Percentiles rank a stretch among this genome's conserved stretches.
These are phyloP conservation scores for Teratosphaeria zuluensis DNA, from an alignment of 2,329 filamentous ascomycete species.

Conservation along the genomic window DNA sequence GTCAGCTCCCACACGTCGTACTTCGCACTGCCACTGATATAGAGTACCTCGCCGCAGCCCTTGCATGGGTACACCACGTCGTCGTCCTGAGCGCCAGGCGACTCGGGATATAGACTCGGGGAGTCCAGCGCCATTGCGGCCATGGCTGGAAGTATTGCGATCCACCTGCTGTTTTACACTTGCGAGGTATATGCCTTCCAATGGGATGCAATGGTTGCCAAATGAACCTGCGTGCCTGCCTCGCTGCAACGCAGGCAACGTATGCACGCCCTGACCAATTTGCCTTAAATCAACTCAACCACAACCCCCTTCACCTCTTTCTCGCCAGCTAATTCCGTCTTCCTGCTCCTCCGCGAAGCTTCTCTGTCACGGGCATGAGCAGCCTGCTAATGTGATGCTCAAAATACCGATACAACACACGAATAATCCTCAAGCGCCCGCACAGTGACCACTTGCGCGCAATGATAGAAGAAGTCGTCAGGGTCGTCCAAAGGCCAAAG, in stretches of 20 bases:
- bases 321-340: background rate
- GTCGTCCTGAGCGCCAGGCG: slow-evolving; percentile 59
- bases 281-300: background rate
- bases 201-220: background rate
- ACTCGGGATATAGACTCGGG: slow-evolving; percentile 47
- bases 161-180: background rate
- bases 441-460: background rate
- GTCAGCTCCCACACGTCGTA: background rate
- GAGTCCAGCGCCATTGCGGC: slow-evolving; percentile 33
- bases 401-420: background rate
- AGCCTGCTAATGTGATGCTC: background rate
- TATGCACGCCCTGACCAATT: no score
- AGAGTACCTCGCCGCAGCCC: slow-evolving; percentile 76
- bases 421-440: background rate
- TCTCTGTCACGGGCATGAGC: background rate
- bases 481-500: background rate
- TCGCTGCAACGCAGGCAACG: background rate
- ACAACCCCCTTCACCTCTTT: background rate
- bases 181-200: background rate
- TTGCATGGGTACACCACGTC: slow-evolving; percentile 80
- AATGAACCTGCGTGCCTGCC: background rate
- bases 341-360: background rate
- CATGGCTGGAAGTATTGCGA: background rate
- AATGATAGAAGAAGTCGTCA: background rate
- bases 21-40: background rate